Evolutionary conservation across 495 filamentous ascomycete species (phyloP).

Genomic region (Xylaria longipes): DNA sequence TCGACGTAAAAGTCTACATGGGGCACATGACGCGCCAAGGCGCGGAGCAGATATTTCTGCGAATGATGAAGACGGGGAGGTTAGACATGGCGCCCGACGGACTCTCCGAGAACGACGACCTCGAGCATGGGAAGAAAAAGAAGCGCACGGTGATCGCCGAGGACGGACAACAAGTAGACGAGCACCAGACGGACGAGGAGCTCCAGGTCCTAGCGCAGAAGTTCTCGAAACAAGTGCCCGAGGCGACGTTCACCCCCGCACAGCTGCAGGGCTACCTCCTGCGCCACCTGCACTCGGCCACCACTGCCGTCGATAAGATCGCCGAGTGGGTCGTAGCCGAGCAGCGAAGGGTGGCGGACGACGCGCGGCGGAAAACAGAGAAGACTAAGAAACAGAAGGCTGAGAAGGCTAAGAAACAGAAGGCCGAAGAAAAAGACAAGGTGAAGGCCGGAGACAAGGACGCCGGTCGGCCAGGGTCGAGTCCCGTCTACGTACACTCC

Average conservation of each 20-base stretch:
- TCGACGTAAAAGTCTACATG: conserved; percentile 63
- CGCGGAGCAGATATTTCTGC: conserved; percentile 42
- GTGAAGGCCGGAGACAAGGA: background rate
- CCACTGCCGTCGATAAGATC: conserved; percentile 51
- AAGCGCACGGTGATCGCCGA: background rate
- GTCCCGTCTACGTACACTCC: background rate
- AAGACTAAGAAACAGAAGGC: conserved; percentile 1
- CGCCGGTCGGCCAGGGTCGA: background rate
- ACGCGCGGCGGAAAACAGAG: background rate
- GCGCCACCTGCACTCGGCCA: conserved; percentile 47
- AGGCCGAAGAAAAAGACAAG: conserved; percentile 15
- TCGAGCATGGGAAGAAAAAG: background rate
- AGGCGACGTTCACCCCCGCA: conserved; percentile 64
- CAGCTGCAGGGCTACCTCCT: conserved; percentile 68
- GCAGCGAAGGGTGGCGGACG: conserved; percentile 15
- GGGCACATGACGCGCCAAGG: conserved; percentile 37
- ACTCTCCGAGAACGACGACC: background rate
- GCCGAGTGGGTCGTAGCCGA: conserved; percentile 51
- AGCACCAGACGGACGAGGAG: conserved; percentile 32
- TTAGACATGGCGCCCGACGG: conserved; percentile 9
- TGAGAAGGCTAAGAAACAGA: conserved; percentile 22
- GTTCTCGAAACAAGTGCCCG: conserved; percentile 58
- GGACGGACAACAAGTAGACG: background rate
- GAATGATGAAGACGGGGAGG: conserved; percentile 52
- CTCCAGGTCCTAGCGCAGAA: conserved; percentile 50